These are phyloP conservation scores for Phaffia rhodozyma DNA, from an alignment of 1,284 basidiomycete species.

Conservation along the genomic window DNA sequence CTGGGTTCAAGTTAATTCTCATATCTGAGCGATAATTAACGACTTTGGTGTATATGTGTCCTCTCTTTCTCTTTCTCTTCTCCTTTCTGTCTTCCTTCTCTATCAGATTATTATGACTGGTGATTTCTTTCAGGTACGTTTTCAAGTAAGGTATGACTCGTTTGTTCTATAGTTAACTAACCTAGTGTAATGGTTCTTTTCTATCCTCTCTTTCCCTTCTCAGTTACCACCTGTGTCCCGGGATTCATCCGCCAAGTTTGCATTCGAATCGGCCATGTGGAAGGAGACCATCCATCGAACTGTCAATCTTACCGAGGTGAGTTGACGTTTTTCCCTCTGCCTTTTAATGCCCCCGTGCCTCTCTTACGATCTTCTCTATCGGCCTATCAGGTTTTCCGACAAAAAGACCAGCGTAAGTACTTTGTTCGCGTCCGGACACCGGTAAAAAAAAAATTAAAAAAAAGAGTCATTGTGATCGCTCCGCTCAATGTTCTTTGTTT, in stretches of 20 bases:
- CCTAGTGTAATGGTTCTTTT: background rate
- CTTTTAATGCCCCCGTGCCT: conserved; percentile 1
- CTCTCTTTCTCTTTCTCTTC: conserved; percentile 38
- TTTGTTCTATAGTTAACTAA: background rate
- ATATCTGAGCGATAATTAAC: background rate
- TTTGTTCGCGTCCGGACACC: conserved; percentile 13
- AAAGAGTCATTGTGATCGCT: background rate
- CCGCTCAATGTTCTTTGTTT: background rate
- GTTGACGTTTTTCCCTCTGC: conserved; percentile 20
- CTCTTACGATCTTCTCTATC: conserved; percentile 14
- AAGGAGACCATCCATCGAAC: conserved; percentile 57
- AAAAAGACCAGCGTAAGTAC: conserved; percentile 42
- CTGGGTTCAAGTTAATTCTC: background rate
- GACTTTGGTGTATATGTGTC: conserved; percentile 4
- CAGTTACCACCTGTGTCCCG: conserved; percentile 86
- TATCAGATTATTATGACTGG: conserved; percentile 80
- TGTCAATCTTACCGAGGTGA: conserved; percentile 62
- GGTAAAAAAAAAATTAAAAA: too few species aligned
- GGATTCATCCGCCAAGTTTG: conserved; percentile 46
- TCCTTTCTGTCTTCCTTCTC: conserved; percentile 89
- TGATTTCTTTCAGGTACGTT: conserved; percentile 64
- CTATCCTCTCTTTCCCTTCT: conserved; percentile 12
- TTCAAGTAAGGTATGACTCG: background rate
- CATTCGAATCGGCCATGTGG: conserved; percentile 85
- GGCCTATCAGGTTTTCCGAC: conserved; percentile 51